Evolutionary conservation across 139 green algal species (phyloP), one percentile per base, ranked within the genome.

Genomic region (Chlorella sp.): DNA sequence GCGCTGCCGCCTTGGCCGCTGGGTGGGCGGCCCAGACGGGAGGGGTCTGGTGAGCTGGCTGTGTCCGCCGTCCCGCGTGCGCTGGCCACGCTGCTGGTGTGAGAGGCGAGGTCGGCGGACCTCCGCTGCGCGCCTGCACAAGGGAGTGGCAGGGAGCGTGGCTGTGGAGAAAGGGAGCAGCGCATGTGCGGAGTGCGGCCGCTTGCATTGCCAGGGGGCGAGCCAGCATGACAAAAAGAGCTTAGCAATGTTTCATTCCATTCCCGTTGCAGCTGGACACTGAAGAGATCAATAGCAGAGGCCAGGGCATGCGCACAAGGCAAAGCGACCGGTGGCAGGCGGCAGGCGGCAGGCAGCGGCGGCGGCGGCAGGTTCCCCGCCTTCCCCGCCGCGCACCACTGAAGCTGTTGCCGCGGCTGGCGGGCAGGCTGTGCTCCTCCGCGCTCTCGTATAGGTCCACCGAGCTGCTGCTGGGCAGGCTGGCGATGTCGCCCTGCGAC

Each of bases 361-460:
- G 32, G 70, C 70, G 70, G 70, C 38, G 39, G 28, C 20, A 16
- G 60, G n/a, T n/a, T n/a, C n/a, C n/a, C n/a, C n/a, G n/a, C n/a
- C n/a, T 69, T 30, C 63, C 63, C 6, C 4, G 56, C 21, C 23
- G 11, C 74, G 4, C 56, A 81, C 74, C 74, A 2, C 56, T 71
- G 34, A 81, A 55, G 74, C 74, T 81, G 32, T 34, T 39, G 4
- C 32, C 74, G 18, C 74, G 55, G 74, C 74, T 81, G 56, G 34
- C 30, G 12, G 57, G 36, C 47, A 51, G n/a, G 21, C 56, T 51
- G 7, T 80, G 44, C 36, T 70, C 74, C 28, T 81, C 74, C 1
- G 74, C 74, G 34, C 74, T 81, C 36, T 69, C 56, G 25, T 81
- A 81, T 1, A 81, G 21, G 26, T 69, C 74, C 21, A 34, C 57